A percentile compares a stretch with the other conserved stretches of the same genome.
These are phyloP conservation scores for Prinsepia uniflora DNA, from an alignment of 306 rosid species.

Conservation along the genomic window DNA sequence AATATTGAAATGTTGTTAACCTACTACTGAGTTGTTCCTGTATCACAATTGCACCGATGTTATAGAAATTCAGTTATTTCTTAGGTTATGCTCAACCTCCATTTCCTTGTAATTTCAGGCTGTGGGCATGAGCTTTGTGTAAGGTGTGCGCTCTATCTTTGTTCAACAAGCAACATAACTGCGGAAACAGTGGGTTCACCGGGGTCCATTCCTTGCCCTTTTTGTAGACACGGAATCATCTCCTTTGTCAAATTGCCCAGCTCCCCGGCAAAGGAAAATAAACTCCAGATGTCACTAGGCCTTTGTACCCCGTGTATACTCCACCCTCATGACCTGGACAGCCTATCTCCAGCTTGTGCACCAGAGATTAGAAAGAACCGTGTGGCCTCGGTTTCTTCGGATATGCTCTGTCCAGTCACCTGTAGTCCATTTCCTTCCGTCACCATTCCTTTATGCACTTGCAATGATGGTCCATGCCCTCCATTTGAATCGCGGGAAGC, in stretches of 20 bases:
- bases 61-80: not conserved
- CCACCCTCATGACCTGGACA: conserved; percentile 49
- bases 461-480: conserved; percentile 83
- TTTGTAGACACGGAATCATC: conserved; percentile 75
- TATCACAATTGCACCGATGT: not conserved
- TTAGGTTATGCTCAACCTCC: conserved; percentile 19
- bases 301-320: conserved; percentile 88
- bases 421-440: conserved; percentile 93
- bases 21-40: not conserved
- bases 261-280: conserved; percentile 62
- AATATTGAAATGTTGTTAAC: not conserved
- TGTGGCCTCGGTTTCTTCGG: conserved; percentile 83
- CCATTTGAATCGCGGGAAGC: conserved; percentile 58
- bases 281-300: conserved; percentile 51
- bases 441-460: conserved; percentile 79
- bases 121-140: conserved; percentile 90
- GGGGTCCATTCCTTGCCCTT: conserved; percentile 91
- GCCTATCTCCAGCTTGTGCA: conserved; percentile 50
- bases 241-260: conserved; percentile 74
- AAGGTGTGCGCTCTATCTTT: conserved; percentile 88
- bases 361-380: conserved; percentile 68
- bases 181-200: conserved; percentile 55
- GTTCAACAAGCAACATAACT: conserved; percentile 71
- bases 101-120: conserved; percentile 46
- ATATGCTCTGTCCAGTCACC: conserved; percentile 82